phyloP scores from a whole-genome alignment of 305 asterid species.

The Fraxinus greggii region DNA sequence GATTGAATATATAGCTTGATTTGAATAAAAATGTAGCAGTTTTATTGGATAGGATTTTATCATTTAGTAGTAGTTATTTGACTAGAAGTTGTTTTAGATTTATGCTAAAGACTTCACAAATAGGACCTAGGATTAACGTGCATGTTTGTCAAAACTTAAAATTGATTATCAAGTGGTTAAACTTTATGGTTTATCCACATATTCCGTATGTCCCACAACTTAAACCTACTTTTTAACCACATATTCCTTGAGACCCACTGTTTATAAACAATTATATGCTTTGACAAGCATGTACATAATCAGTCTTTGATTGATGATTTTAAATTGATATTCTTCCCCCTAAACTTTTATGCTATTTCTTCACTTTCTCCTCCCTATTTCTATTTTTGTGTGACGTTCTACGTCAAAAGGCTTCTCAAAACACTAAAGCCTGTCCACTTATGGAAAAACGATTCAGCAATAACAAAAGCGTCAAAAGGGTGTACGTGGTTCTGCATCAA shows the following conservation, averaged over 20 bases:
- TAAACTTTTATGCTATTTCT: neutral
- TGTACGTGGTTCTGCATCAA: neutral
- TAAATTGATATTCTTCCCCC: neutral
- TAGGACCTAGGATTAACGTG: neutral
- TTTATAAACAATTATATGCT: neutral
- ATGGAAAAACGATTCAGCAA: neutral
- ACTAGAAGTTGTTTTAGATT: neutral
- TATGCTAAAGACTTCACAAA: neutral
- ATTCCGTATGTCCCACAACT: neutral
- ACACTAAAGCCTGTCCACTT: neutral
- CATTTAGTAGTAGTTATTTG: too few relatives aligned
- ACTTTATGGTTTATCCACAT: neutral
- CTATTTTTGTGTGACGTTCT: neutral
- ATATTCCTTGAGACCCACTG: neutral
- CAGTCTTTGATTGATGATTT: neutral
- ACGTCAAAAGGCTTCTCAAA: neutral
- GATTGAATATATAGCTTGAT: neutral
- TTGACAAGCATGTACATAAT: neutral
- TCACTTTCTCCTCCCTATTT: neutral
- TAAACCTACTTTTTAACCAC: neutral
- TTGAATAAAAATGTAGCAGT: neutral
- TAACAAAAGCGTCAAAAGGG: slow-evolving; percentile 3
- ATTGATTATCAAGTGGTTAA: neutral
- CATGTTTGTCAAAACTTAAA: neutral
- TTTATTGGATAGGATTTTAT: neutral